Conservation (phyloP, 768 basidiomycete genomes). For the Sarcomyxa edulis region DNA sequence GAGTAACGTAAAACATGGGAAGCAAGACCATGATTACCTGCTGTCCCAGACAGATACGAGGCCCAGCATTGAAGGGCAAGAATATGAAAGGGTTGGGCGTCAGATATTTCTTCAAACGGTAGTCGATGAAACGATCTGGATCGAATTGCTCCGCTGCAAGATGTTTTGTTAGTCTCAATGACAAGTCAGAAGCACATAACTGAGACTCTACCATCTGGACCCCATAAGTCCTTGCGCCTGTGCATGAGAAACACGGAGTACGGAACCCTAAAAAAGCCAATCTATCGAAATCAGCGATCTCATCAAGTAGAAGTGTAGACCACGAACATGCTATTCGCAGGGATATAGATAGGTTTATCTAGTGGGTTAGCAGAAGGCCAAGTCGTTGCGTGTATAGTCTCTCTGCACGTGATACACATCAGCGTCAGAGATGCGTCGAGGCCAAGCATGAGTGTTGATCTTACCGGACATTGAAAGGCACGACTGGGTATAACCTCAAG, state of each 20-base stretch:
- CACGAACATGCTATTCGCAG: conserved; percentile 39
- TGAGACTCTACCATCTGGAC: conserved; percentile 51
- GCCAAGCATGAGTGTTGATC: conserved; percentile 10
- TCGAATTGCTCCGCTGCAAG: conserved; percentile 58
- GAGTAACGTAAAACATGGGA: background rate
- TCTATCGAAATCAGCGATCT: background rate
- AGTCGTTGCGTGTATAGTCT: conserved; percentile 40
- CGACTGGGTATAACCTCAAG: conserved; percentile 49
- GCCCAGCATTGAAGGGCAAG: conserved; percentile 59
- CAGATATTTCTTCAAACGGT: conserved; percentile 56
- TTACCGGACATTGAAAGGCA: conserved; percentile 51
- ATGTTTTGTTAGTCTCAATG: background rate
- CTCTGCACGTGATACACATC: conserved; percentile 21
- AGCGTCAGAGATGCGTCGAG: background rate
- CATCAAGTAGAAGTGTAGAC: background rate
- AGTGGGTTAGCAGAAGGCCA: conserved; percentile 40
- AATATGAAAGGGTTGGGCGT: conserved; percentile 66
- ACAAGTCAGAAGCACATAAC: background rate
- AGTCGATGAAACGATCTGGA: conserved; percentile 67
- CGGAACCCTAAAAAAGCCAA: conserved; percentile 16
- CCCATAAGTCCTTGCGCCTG: conserved; percentile 61
- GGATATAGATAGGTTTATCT: conserved; percentile 49
- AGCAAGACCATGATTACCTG: conserved; percentile 29
- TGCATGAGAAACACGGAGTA: conserved; percentile 68
- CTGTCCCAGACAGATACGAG: conserved; percentile 57